These are phyloP conservation scores for Pterocarpus santalinus DNA, from an alignment of 306 rosid genomes.

Conservation along the genomic window DNA sequence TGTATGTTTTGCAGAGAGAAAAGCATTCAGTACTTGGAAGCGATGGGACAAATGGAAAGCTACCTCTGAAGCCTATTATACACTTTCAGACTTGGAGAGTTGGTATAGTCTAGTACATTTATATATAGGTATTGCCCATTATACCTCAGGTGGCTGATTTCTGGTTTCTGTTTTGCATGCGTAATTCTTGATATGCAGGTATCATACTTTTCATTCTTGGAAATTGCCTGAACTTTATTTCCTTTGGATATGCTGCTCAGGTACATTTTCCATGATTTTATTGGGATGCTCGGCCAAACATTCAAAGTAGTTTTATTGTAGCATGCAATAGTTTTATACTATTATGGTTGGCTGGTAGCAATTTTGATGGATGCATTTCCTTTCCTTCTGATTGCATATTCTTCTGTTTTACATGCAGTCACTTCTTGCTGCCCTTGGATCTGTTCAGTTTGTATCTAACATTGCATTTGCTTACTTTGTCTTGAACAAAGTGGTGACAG, in stretches of 20 bases:
- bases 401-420: slow-evolving; percentile 66
- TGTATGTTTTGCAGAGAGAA: slow-evolving; percentile 76
- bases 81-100: slow-evolving; percentile 92
- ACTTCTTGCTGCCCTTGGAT: slow-evolving; percentile 98
- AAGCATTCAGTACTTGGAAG: slow-evolving; percentile 71
- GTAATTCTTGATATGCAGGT: slow-evolving; percentile 63
- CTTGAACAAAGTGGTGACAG: slow-evolving; percentile 90
- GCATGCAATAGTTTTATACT: slow-evolving; percentile 1
- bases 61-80: slow-evolving; percentile 77
- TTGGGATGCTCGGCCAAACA: not conserved
- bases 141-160: slow-evolving; percentile 30
- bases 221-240: slow-evolving; percentile 89
- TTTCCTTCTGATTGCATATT: slow-evolving; percentile 26
- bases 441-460: slow-evolving; percentile 95
- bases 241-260: slow-evolving; percentile 99
- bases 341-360: not conserved
- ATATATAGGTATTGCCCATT: slow-evolving; percentile 38
- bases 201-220: slow-evolving; percentile 86
- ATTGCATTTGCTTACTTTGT: slow-evolving; percentile 97
- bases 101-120: slow-evolving; percentile 63
- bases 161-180: slow-evolving; percentile 27
- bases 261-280: slow-evolving; percentile 51
- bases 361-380: slow-evolving; percentile 25
- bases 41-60: slow-evolving; percentile 77
- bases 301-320: not conserved